Evolutionary conservation across 1,284 basidiomycete species (phyloP).

Genomic region (Puccinia polysora): DNA sequence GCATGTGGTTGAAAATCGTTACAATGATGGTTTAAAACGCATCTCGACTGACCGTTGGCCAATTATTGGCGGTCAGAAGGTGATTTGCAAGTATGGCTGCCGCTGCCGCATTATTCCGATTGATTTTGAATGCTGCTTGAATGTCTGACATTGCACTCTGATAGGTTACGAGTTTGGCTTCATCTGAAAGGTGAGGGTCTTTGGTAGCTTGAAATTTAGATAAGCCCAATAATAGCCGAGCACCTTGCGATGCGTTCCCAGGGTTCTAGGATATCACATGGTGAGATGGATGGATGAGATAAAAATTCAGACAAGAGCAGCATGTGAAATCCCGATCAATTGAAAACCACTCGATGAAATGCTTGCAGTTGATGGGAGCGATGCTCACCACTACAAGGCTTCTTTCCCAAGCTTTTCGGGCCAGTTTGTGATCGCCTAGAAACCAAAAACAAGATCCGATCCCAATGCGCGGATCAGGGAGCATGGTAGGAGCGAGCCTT

Average conservation of each 20-base stretch:
- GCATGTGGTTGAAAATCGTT: background rate
- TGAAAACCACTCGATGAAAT: no score
- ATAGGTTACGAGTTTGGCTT: conserved; percentile 59
- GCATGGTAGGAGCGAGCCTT: conserved; percentile 66
- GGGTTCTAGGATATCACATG: conserved; percentile 57
- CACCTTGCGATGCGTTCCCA: conserved; percentile 61
- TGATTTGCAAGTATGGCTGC: conserved; percentile 72
- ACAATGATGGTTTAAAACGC: no score
- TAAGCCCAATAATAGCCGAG: conserved; percentile 72
- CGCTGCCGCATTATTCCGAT: conserved; percentile 69
- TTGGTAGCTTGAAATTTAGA: conserved; percentile 76
- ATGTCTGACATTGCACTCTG: conserved; percentile 59
- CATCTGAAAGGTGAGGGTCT: conserved; percentile 61
- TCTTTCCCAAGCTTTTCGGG: conserved; percentile 78
- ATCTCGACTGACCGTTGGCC: conserved; percentile 46
- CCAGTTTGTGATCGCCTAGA: conserved; percentile 71
- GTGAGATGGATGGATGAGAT: background rate
- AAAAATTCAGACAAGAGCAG: background rate
- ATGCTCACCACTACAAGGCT: conserved; percentile 66
- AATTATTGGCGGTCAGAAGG: conserved; percentile 62
- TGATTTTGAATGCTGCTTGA: conserved; percentile 68
- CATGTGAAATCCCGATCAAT: no score
- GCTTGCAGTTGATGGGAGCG: conserved; percentile 53
- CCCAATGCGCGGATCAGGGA: conserved; percentile 84
- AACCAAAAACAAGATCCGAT: conserved; percentile 87